Percentiles rank a stretch among this genome's conserved stretches.
phyloP scores from a whole-genome alignment of 225 moss, liverwort and hornwort genomes.

The Marchantia paleacea region DNA sequence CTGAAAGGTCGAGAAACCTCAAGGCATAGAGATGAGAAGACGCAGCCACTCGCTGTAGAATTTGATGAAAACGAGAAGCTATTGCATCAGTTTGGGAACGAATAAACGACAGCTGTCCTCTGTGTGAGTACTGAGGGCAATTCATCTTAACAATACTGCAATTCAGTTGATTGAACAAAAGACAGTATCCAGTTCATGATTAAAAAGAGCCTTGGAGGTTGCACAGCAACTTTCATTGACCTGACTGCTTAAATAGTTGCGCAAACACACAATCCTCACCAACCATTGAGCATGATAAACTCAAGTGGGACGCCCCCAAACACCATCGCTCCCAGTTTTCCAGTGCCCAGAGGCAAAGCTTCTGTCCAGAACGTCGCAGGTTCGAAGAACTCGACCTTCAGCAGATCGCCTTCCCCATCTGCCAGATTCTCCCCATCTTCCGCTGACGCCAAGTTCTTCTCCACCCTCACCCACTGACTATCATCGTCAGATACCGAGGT shows the following conservation, averaged over 20 bases:
- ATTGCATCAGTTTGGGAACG: too few relatives aligned
- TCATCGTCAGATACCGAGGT: conserved; percentile 4
- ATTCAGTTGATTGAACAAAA: neutral
- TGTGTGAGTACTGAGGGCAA: too few relatives aligned
- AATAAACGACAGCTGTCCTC: too few relatives aligned
- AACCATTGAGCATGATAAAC: conserved; percentile 84
- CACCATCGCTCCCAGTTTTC: conserved; percentile 89
- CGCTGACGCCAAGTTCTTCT: neutral
- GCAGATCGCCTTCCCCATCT: conserved; percentile 25
- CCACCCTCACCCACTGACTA: conserved; percentile 25
- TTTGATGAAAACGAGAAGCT: too few relatives aligned
- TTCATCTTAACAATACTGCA: too few relatives aligned
- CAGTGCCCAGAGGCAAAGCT: conserved; percentile 88
- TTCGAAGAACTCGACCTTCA: conserved; percentile 69
- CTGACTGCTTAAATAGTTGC: neutral
- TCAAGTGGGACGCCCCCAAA: conserved; percentile 75
- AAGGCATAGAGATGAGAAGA: too few relatives aligned
- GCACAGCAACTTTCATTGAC: neutral
- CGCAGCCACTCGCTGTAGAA: too few relatives aligned
- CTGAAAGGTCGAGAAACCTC: too few relatives aligned
- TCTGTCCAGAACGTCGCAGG: conserved; percentile 78
- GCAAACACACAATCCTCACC: neutral
- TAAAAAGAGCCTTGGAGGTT: neutral
- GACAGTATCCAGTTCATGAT: too few relatives aligned
- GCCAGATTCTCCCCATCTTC: neutral